phyloP scores from a whole-genome alignment of 148 eudicot genomes.

The Suaeda aralocaspica region DNA sequence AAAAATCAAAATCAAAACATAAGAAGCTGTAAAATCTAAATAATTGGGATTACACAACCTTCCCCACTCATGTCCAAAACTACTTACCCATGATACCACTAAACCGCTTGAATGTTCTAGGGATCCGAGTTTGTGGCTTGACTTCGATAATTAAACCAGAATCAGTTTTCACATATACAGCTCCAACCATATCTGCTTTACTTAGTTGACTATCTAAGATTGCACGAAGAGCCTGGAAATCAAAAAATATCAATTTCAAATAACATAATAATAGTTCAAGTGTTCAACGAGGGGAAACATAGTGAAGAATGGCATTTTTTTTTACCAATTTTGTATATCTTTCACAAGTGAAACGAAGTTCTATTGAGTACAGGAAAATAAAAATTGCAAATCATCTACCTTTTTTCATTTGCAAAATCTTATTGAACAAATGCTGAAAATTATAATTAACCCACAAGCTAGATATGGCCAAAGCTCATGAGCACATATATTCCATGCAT shows the following conservation, averaged over 20 bases:
- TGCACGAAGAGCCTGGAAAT: slow-evolving; percentile 27
- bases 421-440: no score
- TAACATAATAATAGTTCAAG: neutral
- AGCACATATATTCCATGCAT: no score
- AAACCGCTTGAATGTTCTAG: slow-evolving; percentile 29
- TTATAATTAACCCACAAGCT: no score
- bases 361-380: no score
- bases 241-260: neutral
- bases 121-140: slow-evolving; percentile 36
- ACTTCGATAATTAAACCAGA: slow-evolving; percentile 32
- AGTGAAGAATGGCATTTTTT: neutral
- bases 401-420: no score
- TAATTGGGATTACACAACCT: neutral
- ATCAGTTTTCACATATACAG: slow-evolving; percentile 32
- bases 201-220: slow-evolving; percentile 26
- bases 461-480: no score
- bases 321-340: no score
- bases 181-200: slow-evolving; percentile 33
- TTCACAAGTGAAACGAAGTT: no score
- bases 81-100: slow-evolving; percentile 37
- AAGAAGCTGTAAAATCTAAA: no score
- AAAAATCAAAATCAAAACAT: neutral
- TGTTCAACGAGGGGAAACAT: neutral
- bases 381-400: no score
- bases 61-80: neutral